Conservation (phyloP, 139 green algal genomes). For the Picocystis salinarum region DNA sequence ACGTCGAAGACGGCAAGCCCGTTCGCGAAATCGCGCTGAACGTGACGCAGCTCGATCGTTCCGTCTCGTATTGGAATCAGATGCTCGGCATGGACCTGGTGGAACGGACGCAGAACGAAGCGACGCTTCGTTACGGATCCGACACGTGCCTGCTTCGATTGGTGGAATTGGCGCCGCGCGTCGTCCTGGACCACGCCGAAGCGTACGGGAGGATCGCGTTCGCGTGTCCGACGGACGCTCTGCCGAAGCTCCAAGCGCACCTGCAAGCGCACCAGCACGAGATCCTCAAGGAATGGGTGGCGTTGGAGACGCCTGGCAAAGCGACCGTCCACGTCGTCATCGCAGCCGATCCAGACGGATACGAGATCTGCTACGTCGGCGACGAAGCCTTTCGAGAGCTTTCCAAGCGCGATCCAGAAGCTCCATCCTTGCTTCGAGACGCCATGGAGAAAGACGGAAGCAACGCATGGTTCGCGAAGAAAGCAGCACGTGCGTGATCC, state of each 20-base stretch:
- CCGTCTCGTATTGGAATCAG: slow-evolving; percentile 16
- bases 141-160: slow-evolving; percentile 16
- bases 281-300: slow-evolving; percentile 26
- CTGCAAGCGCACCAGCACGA: slow-evolving; percentile 4
- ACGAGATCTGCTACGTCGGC: slow-evolving; percentile 40
- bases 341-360: slow-evolving; percentile 27
- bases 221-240: slow-evolving; percentile 17
- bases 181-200: slow-evolving; percentile 12
- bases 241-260: slow-evolving; percentile 18
- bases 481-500: too few relatives aligned
- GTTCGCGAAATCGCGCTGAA: slow-evolving; percentile 19
- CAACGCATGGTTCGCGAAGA: slow-evolving; percentile 16
- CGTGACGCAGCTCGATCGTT: slow-evolving; percentile 8
- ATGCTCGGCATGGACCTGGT: slow-evolving; percentile 14
- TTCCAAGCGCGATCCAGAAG: slow-evolving; percentile 15
- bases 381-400: slow-evolving; percentile 27
- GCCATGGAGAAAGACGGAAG: slow-evolving; percentile 16
- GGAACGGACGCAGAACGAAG: neutral
- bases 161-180: slow-evolving; percentile 11
- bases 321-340: slow-evolving; percentile 34
- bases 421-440: slow-evolving; percentile 13
- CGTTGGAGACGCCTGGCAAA: slow-evolving; percentile 30
- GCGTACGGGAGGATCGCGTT: slow-evolving; percentile 25
- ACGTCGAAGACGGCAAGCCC: slow-evolving; percentile 3
- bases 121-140: too few relatives aligned